Conservation (phyloP, 2,329 filamentous ascomycete genomes). For the Remersonia thermophila region DNA sequence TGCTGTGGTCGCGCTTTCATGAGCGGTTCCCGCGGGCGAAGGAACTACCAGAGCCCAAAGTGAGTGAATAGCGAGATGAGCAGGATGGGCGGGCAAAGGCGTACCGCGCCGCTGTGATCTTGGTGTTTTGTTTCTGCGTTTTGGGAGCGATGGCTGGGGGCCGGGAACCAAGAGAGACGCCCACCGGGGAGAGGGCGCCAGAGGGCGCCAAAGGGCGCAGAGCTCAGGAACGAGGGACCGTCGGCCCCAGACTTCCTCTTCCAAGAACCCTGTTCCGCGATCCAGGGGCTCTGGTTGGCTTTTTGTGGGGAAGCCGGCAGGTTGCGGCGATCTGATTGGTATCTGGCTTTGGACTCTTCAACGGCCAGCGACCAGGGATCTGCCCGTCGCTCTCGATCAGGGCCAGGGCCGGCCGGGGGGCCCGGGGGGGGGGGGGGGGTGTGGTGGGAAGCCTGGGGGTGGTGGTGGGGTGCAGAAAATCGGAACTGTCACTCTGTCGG, state of each 20-base stretch:
- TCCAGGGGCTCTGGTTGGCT: constrained; percentile 5
- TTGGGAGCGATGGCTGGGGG: constrained; percentile 3
- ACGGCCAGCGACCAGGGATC: constrained; percentile 10
- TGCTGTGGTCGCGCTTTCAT: no score
- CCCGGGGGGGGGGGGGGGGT: constrained; percentile 5
- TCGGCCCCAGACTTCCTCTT: constrained; percentile 12
- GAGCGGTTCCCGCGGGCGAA: no score
- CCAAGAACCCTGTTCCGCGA: not conserved
- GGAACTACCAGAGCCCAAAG: no score
- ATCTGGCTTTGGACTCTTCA: constrained; percentile 6
- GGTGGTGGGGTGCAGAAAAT: constrained; percentile 9
- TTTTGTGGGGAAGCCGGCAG: constrained; percentile 8
- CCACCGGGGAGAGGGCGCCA: constrained; percentile 11
- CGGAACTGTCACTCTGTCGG: not conserved
- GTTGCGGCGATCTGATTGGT: constrained; percentile 9
- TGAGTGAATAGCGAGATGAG: no score
- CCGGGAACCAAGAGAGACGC: constrained; percentile 2
- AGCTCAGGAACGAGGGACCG: constrained; percentile 15
- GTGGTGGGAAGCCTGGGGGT: constrained; percentile 2
- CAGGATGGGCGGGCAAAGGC: no score
- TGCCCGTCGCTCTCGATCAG: constrained; percentile 13
- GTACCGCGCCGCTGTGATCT: no score
- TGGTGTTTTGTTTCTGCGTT: constrained; percentile 3
- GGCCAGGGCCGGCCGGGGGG: constrained; percentile 9
- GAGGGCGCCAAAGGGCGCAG: constrained; percentile 4